These are phyloP conservation scores for Chara braunii DNA, from an alignment of 139 green algal genomes.

Conservation along the genomic window DNA sequence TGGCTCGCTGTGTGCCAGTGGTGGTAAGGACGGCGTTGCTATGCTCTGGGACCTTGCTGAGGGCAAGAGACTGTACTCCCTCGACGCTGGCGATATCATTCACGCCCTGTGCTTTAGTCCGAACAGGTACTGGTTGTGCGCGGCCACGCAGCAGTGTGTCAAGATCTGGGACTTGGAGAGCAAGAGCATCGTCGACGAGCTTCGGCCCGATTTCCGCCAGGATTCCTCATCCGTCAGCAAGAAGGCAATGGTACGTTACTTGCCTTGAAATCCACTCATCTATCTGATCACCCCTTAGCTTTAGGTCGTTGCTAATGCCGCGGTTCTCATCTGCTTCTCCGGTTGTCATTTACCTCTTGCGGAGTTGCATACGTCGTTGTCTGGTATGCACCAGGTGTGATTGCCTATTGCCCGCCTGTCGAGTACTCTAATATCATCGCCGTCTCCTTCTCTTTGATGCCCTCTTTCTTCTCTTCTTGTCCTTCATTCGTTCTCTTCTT, in stretches of 20 bases:
- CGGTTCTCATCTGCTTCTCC: too few species aligned
- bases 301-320: too few species aligned
- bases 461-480: too few species aligned
- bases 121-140: conserved; percentile 99
- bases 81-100: conserved; percentile 97
- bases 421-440: too few species aligned
- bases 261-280: too few species aligned
- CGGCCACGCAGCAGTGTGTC: conserved; percentile 79
- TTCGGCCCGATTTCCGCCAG: conserved; percentile 57
- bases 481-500: too few species aligned
- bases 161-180: conserved; percentile 98
- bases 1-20: conserved; percentile 94
- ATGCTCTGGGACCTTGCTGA: conserved; percentile 99
- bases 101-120: conserved; percentile 93
- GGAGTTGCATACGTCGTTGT: too few species aligned
- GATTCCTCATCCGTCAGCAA: neutral
- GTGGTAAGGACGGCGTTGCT: conserved; percentile 83
- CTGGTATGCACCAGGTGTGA: too few species aligned
- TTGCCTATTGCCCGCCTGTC: too few species aligned
- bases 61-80: conserved; percentile 96
- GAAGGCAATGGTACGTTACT: conserved; percentile 4
- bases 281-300: too few species aligned
- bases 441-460: too few species aligned
- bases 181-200: conserved; percentile 90
- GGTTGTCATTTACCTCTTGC: too few species aligned